These are phyloP conservation scores for Penicillium sp. DNA, from an alignment of 2,329 filamentous ascomycete genomes.

Conservation along the genomic window DNA sequence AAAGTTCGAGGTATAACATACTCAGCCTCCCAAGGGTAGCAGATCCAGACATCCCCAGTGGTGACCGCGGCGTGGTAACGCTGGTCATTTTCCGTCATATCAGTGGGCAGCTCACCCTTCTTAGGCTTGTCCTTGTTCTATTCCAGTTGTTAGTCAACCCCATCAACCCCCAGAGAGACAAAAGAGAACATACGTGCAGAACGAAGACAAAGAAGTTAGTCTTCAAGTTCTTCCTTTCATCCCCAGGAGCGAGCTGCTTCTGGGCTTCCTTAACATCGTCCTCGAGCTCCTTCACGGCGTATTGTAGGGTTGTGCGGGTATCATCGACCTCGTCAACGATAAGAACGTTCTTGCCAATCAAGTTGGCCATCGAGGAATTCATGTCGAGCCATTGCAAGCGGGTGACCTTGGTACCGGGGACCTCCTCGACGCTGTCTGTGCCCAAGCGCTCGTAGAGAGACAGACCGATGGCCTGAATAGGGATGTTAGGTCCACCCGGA, in stretches of 20 bases:
- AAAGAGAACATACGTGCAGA: slow-evolving; percentile 66
- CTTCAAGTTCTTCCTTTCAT: slow-evolving; percentile 70
- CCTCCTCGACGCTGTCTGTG: slow-evolving; percentile 56
- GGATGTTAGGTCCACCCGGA: slow-evolving; percentile 84
- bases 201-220: slow-evolving; percentile 95
- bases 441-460: slow-evolving; percentile 89
- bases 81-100: slow-evolving; percentile 66
- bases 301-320: slow-evolving; percentile 89
- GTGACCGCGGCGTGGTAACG: slow-evolving; percentile 83
- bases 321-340: slow-evolving; percentile 97
- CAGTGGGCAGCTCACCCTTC: slow-evolving; percentile 78
- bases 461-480: slow-evolving; percentile 97
- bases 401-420: slow-evolving; percentile 87
- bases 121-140: slow-evolving; percentile 97
- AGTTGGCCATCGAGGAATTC: slow-evolving; percentile 78
- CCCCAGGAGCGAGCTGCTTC: slow-evolving; percentile 65
- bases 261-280: slow-evolving; percentile 88
- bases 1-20: slow-evolving; percentile 38
- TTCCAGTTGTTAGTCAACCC: slow-evolving; percentile 9
- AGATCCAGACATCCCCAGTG: slow-evolving; percentile 94
- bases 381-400: slow-evolving; percentile 98
- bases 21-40: slow-evolving; percentile 96
- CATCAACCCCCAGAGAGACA: neutral
- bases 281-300: slow-evolving; percentile 86
- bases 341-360: slow-evolving; percentile 86